A percentile compares a stretch with the other conserved stretches of the same genome.
Conservation (phyloP, 352 stramenopile species). For the Globisporangium ultimum region DNA sequence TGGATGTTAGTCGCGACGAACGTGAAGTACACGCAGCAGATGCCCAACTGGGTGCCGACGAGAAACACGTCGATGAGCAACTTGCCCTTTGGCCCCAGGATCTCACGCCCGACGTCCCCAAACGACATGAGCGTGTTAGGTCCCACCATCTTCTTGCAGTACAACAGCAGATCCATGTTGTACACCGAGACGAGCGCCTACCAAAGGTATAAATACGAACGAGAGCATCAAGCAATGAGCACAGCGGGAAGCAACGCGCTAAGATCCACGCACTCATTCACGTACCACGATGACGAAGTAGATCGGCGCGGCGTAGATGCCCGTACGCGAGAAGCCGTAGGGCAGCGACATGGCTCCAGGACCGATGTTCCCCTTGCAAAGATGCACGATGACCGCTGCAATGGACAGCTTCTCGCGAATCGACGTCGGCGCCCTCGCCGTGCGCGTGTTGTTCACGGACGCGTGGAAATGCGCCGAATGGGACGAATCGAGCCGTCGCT, state of each 20-base stretch:
- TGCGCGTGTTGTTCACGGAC: too few species aligned
- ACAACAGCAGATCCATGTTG: constrained; percentile 79
- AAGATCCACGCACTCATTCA: too few species aligned
- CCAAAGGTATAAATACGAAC: background rate
- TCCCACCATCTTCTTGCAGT: constrained; percentile 61
- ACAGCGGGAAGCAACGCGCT: too few species aligned
- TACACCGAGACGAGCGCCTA: constrained; percentile 74
- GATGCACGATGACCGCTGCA: constrained; percentile 52
- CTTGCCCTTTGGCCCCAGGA: constrained; percentile 59
- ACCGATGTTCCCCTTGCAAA: constrained; percentile 77
- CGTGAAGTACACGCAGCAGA: constrained; percentile 84
- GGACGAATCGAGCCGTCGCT: too few species aligned
- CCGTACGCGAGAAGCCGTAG: constrained; percentile 72
- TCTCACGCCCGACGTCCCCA: constrained; percentile 61
- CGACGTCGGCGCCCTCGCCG: background rate
- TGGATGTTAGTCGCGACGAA: constrained; percentile 84
- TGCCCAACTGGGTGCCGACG: constrained; percentile 72
- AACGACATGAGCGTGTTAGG: constrained; percentile 61
- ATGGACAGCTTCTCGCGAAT: constrained; percentile 48
- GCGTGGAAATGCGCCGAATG: too few species aligned
- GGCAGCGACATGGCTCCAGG: constrained; percentile 77
- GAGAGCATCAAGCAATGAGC: background rate
- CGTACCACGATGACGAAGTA: constrained; percentile 60
- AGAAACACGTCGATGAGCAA: constrained; percentile 76
- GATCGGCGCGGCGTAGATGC: constrained; percentile 51